Base-by-base conservation (phyloP, 75 land plant genomes). In the Pinus tabuliformis region DNA sequence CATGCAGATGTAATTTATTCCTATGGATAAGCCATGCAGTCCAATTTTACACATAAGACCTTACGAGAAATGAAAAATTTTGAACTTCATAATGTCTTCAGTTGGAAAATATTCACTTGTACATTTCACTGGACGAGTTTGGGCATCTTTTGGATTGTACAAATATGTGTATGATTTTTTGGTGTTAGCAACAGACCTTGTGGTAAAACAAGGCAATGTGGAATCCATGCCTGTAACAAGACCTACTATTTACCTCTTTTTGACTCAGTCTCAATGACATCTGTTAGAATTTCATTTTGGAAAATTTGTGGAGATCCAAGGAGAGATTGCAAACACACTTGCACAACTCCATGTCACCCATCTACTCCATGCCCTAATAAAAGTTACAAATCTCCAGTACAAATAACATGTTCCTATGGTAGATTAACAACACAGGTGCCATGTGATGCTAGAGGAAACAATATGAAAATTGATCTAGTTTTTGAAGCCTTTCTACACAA, bases 221-320 rank as follows among this genome's bases (percentile, higher is more conserved):
- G 99, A 36, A 72, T 97, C 72, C 99, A 97, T 87, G 95, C 98
- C 11, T 95, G 98, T 80, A 87, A 76, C 24, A 81, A 90, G 70
- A 81, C 87, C 6, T 97, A 98, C 76, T 98, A 97, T 82, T 79
- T 92, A 28, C 79, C 87, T 36, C 98, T 92, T 11, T 97, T 98
- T 83, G 99, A 97, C 52, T 16, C 22, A 6, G 56, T 13, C 54
- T 57, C 86, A 65, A 66, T 79, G 15, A n/a, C 75, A 17, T 62
- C 73, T 17, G 58, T 49, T 1, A 89, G 68, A 39, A 6, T 75
- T 33, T 91, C 99, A 36, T 97, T 98, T 76, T 92, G 94, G 26
- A 98, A 97, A 75, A 76, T 77, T 24, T 97, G 99, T 84, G 98
- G 99, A 62, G 98, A 98, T 62, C 92, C 95, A 12, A 90, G 99